These are phyloP conservation scores for Rasamsonia emersonii DNA, from an alignment of 2,329 filamentous ascomycete species.

Conservation along the genomic window DNA sequence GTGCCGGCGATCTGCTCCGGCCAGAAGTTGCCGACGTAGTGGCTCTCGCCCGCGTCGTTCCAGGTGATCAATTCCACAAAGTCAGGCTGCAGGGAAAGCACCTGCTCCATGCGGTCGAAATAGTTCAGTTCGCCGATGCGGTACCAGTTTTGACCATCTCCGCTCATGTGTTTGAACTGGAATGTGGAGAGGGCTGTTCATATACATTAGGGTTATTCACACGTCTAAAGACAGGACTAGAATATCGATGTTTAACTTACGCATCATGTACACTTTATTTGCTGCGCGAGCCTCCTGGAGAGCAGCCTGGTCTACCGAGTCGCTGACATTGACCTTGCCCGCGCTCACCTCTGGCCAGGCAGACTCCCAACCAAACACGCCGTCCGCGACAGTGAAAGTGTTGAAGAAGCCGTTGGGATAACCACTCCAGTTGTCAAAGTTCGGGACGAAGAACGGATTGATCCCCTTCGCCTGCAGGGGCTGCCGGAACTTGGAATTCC, in stretches of 20 bases:
- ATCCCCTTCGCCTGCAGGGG: constrained; percentile 19
- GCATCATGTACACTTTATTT: constrained; percentile 33
- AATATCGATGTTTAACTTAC: too few relatives aligned
- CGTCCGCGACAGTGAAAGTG: constrained; percentile 20
- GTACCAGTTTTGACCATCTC: constrained; percentile 24
- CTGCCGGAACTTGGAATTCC: constrained; percentile 14
- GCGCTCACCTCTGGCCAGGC: constrained; percentile 21
- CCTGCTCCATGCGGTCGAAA: constrained; percentile 20
- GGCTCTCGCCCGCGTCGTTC: constrained; percentile 33
- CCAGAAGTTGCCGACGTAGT: constrained; percentile 36
- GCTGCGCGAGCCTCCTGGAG: constrained; percentile 19
- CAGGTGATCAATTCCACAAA: constrained; percentile 34
- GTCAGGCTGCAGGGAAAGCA: constrained; percentile 26
- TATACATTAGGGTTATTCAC: neutral
- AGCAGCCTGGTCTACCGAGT: constrained; percentile 19
- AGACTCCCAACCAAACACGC: constrained; percentile 30
- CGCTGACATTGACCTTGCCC: constrained; percentile 19
- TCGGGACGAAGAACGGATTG: constrained; percentile 22
- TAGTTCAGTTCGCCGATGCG: constrained; percentile 31
- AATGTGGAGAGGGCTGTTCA: constrained; percentile 20
- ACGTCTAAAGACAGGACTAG: neutral
- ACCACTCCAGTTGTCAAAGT: constrained; percentile 17
- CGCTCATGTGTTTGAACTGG: constrained; percentile 33
- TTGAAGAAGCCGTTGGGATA: constrained; percentile 17
- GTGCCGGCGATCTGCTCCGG: constrained; percentile 19